Evolutionary conservation across 2,329 filamentous ascomycete genomes (phyloP), one percentile per base, ranked within the genome.

Genomic region (Drechslerella dactyloides): DNA sequence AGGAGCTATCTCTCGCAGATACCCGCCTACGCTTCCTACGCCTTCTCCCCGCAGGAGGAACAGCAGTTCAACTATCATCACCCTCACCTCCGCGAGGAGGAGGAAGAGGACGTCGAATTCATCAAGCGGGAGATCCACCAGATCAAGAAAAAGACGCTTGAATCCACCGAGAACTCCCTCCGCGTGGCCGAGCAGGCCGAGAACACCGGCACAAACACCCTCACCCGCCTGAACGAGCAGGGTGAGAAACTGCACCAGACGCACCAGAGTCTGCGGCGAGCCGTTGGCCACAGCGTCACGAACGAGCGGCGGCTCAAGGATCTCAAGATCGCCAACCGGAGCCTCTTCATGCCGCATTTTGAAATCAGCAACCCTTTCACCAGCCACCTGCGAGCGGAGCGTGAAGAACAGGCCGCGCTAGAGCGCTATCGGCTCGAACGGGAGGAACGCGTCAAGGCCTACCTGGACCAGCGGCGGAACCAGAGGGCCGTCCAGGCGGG

Each of bases 211-310:
- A 85, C 87, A 24, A 85, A 86, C 55, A 93, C 90, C 0, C 83
- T 93, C 37, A 88, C 86, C 42, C 84, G 89, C 63, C 85, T 96
- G 6, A 89, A 88, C 58, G 86, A 85, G 15, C 92, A 96, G 79
- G 89, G 89, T 66, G 91, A 96, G 78, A 85, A 88, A 10, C 84
- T 96, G 64, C 86, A 92, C 78, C 91, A 92, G 77, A 90, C 89
- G 0, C 90, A 96, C 79, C 86, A 86, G 79, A 91, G 93, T 77
- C 84, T 97, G 62, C 91, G 96, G 76, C 83, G 90, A 74, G 89
- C 91, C 2, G 81, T 85, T 13, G 88, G 19, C 27, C 74, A 42
- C 59, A 53, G 37, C 46, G 73, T 50, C 48, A 19, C 27, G 55
- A 69, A 52, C 40, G 60, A 24, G 57, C 54, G 63, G 37, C 74